A percentile compares a stretch with the other conserved stretches of the same genome.
Evolutionary conservation across 148 eudicot genomes (phyloP).

Genomic region (Cornus controversa): DNA sequence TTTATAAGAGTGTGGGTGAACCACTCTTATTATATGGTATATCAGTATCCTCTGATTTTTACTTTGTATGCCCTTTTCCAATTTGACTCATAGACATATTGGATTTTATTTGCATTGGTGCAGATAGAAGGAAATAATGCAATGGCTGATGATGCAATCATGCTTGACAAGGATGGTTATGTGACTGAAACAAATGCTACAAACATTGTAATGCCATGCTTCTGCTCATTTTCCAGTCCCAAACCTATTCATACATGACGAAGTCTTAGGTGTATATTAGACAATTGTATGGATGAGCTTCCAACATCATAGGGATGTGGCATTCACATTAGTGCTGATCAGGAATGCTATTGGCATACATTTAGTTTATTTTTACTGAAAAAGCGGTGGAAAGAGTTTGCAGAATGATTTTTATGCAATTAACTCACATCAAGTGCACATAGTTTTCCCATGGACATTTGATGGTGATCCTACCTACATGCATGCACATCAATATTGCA

Average conservation of each 20-base stretch:
- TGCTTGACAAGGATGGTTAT: slow-evolving; percentile 97
- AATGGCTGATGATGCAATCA: slow-evolving; percentile 90
- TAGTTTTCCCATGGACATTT: neutral
- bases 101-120: slow-evolving; percentile 18
- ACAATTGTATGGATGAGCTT: neutral
- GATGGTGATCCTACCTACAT: neutral
- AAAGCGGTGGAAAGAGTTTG: neutral
- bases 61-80: neutral
- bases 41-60: neutral
- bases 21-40: neutral
- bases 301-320: neutral
- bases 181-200: slow-evolving; percentile 99
- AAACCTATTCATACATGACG: neutral
- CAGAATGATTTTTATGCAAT: neutral
- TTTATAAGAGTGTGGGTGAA: neutral
- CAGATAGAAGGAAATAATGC: slow-evolving; percentile 98
- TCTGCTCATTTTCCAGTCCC: slow-evolving; percentile 7
- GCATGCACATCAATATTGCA: neutral
- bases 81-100: neutral
- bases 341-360: neutral
- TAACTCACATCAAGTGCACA: neutral
- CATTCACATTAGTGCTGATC: slow-evolving; percentile 1
- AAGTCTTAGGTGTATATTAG: neutral
- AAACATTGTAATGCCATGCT: slow-evolving; percentile 61
- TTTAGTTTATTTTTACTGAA: slow-evolving; percentile 3